Percentiles rank a stretch among this genome's conserved stretches.
phyloP scores from a whole-genome alignment of 2,329 filamentous ascomycete species.

The Epicoccum nigrum region DNA sequence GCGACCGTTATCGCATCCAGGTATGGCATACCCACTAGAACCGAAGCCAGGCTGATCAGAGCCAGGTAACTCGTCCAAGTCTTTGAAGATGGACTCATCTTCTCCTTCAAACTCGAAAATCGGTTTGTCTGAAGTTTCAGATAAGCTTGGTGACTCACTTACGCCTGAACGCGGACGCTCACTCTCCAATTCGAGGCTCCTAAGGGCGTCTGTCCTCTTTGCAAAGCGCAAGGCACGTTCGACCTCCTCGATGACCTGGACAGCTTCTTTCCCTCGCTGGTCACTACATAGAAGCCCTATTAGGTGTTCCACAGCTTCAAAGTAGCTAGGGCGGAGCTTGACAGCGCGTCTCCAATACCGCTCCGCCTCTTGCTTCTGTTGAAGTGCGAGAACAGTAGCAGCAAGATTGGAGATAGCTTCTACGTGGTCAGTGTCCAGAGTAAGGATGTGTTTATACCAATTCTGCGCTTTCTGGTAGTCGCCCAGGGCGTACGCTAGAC shows the following conservation, averaged over 20 bases:
- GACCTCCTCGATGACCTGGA: conserved; percentile 84
- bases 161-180: conserved; percentile 66
- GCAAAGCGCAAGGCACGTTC: conserved; percentile 70
- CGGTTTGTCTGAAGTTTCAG: conserved; percentile 62
- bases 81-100: conserved; percentile 47
- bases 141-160: conserved; percentile 60
- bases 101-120: conserved; percentile 60
- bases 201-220: conserved; percentile 55
- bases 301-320: conserved; percentile 94
- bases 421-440: conserved; percentile 70
- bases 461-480: conserved; percentile 78
- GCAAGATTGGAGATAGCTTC: conserved; percentile 94
- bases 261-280: conserved; percentile 81
- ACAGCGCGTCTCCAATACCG: conserved; percentile 86
- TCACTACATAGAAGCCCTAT: conserved; percentile 84
- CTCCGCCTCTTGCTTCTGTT: conserved; percentile 82
- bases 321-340: conserved; percentile 80
- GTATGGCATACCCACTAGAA: conserved; percentile 82
- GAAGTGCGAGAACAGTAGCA: conserved; percentile 83
- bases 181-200: conserved; percentile 60
- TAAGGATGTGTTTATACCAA: conserved; percentile 74
- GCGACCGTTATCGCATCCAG: conserved; percentile 86
- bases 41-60: conserved; percentile 65
- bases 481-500: conserved; percentile 87
- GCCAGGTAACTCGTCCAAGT: conserved; percentile 49